Conservation (phyloP, 2,329 filamentous ascomycete species). For the Knoxdaviesia proteae region DNA sequence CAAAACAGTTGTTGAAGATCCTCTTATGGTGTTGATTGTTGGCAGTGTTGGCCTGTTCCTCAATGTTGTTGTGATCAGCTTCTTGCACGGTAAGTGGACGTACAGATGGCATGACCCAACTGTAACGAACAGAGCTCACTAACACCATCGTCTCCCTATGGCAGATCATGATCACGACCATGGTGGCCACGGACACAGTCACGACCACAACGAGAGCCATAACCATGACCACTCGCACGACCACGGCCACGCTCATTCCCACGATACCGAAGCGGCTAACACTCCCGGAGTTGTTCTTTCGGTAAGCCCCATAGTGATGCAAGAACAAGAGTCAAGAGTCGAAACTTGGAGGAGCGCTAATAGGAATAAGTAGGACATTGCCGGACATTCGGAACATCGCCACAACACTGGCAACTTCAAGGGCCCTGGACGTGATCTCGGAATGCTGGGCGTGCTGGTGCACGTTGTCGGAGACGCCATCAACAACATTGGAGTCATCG, state of each 20-base stretch:
- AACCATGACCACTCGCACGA: constrained; percentile 9
- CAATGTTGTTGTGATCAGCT: constrained; percentile 44
- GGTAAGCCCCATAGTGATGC: no score
- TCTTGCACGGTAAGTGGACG: constrained; percentile 36
- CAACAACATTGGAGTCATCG: constrained; percentile 59
- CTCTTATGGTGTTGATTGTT: constrained; percentile 45
- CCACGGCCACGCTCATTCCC: constrained; percentile 7
- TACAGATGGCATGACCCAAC: background rate
- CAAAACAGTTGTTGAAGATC: constrained; percentile 36
- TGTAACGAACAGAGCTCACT: background rate
- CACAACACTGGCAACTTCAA: constrained; percentile 16
- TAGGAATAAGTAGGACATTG: constrained; percentile 3
- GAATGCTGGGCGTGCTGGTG: constrained; percentile 47
- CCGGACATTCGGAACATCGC: constrained; percentile 26
- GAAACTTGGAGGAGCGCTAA: background rate
- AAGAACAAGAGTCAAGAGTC: no score
- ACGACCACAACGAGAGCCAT: constrained; percentile 19
- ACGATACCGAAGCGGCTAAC: background rate
- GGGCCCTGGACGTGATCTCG: constrained; percentile 34
- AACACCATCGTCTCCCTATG: no score
- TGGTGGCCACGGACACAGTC: constrained; percentile 10
- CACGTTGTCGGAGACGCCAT: constrained; percentile 54
- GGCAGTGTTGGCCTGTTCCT: constrained; percentile 44
- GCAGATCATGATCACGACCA: constrained; percentile 18
- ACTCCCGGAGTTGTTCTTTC: no score